Percentiles rank a stretch among this genome's conserved stretches.
These are phyloP conservation scores for Zea mays DNA, from an alignment of 176 grass and related monocot genomes.

Conservation along the genomic window DNA sequence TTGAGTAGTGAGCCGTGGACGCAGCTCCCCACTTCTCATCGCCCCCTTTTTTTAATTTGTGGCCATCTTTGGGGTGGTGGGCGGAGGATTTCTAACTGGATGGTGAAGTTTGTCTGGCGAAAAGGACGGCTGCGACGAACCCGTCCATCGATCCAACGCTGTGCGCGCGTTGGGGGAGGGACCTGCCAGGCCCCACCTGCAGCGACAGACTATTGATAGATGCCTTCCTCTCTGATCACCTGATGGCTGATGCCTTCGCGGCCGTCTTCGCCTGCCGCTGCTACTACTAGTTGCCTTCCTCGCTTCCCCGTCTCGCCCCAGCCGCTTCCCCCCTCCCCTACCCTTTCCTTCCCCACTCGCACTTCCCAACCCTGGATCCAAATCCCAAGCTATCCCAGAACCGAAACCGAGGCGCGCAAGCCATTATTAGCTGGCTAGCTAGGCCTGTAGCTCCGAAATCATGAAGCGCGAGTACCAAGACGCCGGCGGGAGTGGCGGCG, in stretches of 20 bases:
- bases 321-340: not conserved
- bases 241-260: conserved; percentile 37
- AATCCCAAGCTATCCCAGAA: conserved; percentile 49
- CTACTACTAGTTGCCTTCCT: conserved; percentile 2
- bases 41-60: conserved; percentile 35
- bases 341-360: not conserved
- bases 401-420: conserved; percentile 36
- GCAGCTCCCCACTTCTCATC: conserved; percentile 29
- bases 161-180: conserved; percentile 36
- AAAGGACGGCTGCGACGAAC: conserved; percentile 43
- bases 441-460: conserved; percentile 1
- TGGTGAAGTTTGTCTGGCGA: conserved; percentile 46
- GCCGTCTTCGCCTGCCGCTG: not conserved
- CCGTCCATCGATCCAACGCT: conserved; percentile 45
- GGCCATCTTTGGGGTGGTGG: conserved; percentile 46
- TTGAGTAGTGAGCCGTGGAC: conserved; percentile 32
- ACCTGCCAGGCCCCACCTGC: not conserved
- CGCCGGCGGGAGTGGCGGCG: conserved; percentile 37
- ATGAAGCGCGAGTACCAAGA: conserved; percentile 94
- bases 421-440: conserved; percentile 37
- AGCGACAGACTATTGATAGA: conserved; percentile 41
- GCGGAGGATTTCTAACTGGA: conserved; percentile 54
- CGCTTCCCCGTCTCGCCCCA: not conserved
- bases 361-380: conserved; percentile 46
- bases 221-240: conserved; percentile 49